Base-by-base conservation (phyloP, 768 basidiomycete species). In the Xerocomus spinulosus region DNA sequence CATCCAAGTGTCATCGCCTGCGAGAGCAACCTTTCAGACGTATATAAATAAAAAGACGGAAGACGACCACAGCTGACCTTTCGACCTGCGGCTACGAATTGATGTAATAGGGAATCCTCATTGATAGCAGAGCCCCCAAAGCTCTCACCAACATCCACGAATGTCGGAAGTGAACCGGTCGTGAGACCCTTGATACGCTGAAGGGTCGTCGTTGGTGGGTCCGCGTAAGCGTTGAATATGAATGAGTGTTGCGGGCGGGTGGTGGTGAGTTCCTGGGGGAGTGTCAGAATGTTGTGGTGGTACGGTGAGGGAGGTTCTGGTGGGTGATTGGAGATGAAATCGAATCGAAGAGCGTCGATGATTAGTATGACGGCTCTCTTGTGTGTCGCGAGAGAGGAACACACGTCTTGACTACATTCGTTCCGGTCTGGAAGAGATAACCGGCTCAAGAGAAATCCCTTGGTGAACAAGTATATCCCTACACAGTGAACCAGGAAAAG, bases 1-100 rank as follows among this genome's bases (percentile, higher is more conserved):
- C 67, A 87, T 80, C 96, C 96, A 99, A 0, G 96, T 99, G 64
- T 98, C 92, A 60, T 98, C 95, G 0, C 96, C 95, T 83, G 91
- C 91, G 63, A 97, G 87, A 1, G 87, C 90, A 43, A 90, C 69
- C 78, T 87, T 72, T 68, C 48, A 50, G 28, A 46, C 6, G 36
- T 53, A 42, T 40, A 39, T 44, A 52, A 35, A 44, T n/a, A 21
- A 42, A 6, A 15, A n/a, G 23, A 12, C 18, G 15, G 17, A 39
- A 20, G 7, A 42, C 26, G 17, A 28, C 21, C 18, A 18, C 26
- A 48, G 34, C 51, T 59, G 55, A 87, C 88, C 61, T 75, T 82
- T 65, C 78, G 84, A 13, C 78, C 81, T 0, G 77, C 75, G 12
- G 69, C 52, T 6, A 66, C 64, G 33, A 93, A 62, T 62, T 97